A percentile compares a stretch with the other conserved stretches of the same genome.
Conservation (phyloP, 345 rosid genomes). For the Murraya koenigii region DNA sequence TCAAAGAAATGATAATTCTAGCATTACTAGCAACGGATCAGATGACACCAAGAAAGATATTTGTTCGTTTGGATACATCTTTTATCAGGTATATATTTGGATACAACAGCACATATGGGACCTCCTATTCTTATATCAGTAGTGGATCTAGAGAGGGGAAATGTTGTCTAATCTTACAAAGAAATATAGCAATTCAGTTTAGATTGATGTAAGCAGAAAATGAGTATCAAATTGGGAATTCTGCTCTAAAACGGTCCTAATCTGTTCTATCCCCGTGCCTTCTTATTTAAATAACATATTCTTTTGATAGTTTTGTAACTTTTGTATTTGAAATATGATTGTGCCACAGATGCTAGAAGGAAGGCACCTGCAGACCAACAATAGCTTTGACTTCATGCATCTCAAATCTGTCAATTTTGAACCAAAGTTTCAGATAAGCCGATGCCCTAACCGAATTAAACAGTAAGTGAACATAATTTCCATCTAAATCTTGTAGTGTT, state of each 20-base stretch:
- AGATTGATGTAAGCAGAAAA: background rate
- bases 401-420: slow-evolving; percentile 26
- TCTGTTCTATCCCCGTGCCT: background rate
- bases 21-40: slow-evolving; percentile 14
- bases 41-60: slow-evolving; percentile 40
- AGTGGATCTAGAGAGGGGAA: background rate
- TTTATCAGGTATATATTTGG: slow-evolving; percentile 42
- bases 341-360: slow-evolving; percentile 54
- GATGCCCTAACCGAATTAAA: slow-evolving; percentile 42
- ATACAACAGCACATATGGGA: background rate
- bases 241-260: background rate
- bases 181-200: background rate
- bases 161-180: background rate
- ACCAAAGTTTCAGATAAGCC: slow-evolving; percentile 36
- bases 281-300: background rate
- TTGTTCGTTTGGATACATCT: slow-evolving; percentile 35
- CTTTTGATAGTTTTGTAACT: background rate
- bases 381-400: slow-evolving; percentile 18
- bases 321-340: background rate
- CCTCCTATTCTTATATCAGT: background rate
- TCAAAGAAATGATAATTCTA: slow-evolving; percentile 29
- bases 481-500: background rate
- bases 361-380: slow-evolving; percentile 8
- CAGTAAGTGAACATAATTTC: slow-evolving; percentile 31
- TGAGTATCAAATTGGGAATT: background rate